Conservation (phyloP, 1,284 basidiomycete genomes). For the Malassezia japonica region DNA sequence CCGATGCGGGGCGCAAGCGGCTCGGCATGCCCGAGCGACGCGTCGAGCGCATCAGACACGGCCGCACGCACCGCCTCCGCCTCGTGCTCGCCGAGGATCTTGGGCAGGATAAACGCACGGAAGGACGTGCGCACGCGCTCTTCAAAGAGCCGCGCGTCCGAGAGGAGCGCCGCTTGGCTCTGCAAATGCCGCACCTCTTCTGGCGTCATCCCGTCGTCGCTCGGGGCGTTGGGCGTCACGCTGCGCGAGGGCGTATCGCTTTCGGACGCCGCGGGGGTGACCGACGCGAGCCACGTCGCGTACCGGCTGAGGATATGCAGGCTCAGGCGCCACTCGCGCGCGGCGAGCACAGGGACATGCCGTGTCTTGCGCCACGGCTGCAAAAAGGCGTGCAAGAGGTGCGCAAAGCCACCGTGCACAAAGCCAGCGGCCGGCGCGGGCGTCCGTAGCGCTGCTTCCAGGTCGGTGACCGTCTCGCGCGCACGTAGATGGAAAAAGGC, state of each 20-base stretch:
- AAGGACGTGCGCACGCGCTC: constrained; percentile 2
- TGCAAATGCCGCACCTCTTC: not conserved
- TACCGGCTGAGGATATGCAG: constrained; percentile 39
- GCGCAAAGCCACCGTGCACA: constrained; percentile 10
- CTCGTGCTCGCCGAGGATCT: not conserved
- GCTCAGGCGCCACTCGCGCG: constrained; percentile 39
- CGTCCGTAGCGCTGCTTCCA: constrained; percentile 19
- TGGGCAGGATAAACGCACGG: constrained; percentile 2
- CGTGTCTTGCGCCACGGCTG: constrained; percentile 26
- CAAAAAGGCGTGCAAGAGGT: constrained; percentile 21
- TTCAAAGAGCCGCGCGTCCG: constrained; percentile 10
- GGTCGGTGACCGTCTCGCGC: constrained; percentile 68
- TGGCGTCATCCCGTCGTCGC: not conserved
- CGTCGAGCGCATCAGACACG: constrained; percentile 5
- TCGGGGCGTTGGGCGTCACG: not conserved
- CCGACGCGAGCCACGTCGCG: constrained; percentile 29
- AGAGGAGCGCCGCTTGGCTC: not conserved
- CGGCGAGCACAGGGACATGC: constrained; percentile 29
- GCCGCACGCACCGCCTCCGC: not conserved
- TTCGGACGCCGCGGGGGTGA: constrained; percentile 15
- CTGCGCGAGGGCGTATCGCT: not conserved
- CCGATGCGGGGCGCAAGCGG: constrained; percentile 6
- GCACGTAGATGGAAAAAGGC: constrained; percentile 96
- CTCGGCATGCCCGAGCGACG: constrained; percentile 9
- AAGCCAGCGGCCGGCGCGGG: not conserved